A percentile compares a stretch with the other conserved stretches of the same genome.
These are phyloP conservation scores for Lasiodiplodia sp. DNA, from an alignment of 2,329 filamentous ascomycete species.

Conservation along the genomic window DNA sequence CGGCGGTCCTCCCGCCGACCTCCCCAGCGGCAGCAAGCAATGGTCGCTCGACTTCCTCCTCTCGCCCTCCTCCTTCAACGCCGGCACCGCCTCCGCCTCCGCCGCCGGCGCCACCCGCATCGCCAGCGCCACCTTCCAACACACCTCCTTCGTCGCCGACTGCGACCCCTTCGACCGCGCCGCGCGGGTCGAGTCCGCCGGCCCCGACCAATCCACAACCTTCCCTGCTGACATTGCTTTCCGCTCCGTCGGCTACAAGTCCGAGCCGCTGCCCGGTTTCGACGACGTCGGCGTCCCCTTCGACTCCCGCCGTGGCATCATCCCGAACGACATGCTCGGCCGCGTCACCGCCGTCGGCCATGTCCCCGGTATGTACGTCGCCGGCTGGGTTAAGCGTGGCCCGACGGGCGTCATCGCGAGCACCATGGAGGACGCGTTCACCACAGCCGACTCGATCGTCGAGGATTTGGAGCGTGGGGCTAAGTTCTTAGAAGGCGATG, in stretches of 20 bases:
- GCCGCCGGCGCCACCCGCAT: constrained; percentile 62
- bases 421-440: constrained; percentile 94
- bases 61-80: constrained; percentile 75
- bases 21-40: constrained; percentile 62
- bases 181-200: constrained; percentile 57
- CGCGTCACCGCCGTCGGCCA: constrained; percentile 66
- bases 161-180: constrained; percentile 58
- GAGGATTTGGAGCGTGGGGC: constrained; percentile 71
- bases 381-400: constrained; percentile 95
- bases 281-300: constrained; percentile 78
- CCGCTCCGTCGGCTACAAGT: constrained; percentile 94
- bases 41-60: constrained; percentile 90
- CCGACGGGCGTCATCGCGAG: constrained; percentile 95
- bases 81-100: constrained; percentile 45
- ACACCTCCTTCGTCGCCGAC: constrained; percentile 48
- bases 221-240: constrained; percentile 79
- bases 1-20: constrained; percentile 38
- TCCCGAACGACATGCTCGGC: constrained; percentile 82
- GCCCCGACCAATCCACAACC: constrained; percentile 44
- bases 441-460: constrained; percentile 82
- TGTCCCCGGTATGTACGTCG: constrained; percentile 83
- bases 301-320: constrained; percentile 74
- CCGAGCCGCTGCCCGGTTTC: constrained; percentile 77
- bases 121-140: constrained; percentile 71
- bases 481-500: constrained; percentile 56